Percentiles rank a stretch among this genome's conserved stretches.
Conservation (phyloP, 371 early-diverging fungal species). For the Sporodiniella umbellata region DNA sequence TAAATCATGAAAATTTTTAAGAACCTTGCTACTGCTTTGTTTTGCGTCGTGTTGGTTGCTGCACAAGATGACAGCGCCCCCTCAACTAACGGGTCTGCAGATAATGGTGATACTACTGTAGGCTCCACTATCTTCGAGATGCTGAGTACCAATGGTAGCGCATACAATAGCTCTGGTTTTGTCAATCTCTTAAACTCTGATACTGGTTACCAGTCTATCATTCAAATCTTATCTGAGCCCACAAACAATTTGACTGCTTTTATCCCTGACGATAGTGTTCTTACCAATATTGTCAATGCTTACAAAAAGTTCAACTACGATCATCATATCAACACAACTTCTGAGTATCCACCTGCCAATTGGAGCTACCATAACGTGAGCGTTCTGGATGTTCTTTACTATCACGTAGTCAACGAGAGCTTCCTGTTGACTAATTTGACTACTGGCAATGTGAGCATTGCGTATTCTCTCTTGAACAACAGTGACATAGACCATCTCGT, state of each 20-base stretch:
- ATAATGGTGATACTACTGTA: no score
- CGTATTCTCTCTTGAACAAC: constrained; percentile 25
- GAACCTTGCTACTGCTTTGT: constrained; percentile 4
- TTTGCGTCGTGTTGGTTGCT: constrained; percentile 4
- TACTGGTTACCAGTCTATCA: constrained; percentile 22
- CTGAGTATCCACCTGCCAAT: constrained; percentile 16
- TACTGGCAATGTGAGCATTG: constrained; percentile 6
- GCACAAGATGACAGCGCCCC: constrained; percentile 1
- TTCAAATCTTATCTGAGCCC: constrained; percentile 23
- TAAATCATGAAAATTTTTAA: constrained; percentile 11
- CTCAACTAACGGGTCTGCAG: background rate
- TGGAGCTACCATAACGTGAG: constrained; percentile 14
- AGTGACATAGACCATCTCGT: constrained; percentile 12
- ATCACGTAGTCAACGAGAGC: constrained; percentile 31
- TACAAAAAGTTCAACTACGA: background rate
- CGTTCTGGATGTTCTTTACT: constrained; percentile 24
- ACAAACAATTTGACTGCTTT: constrained; percentile 29
- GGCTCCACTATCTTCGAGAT: constrained; percentile 24
- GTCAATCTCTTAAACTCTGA: constrained; percentile 24
- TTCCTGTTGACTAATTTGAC: constrained; percentile 14
- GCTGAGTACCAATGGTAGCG: constrained; percentile 24
- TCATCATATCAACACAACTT: background rate
- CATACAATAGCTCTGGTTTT: constrained; percentile 23
- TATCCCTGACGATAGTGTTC: constrained; percentile 25
- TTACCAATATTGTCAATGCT: background rate